Evolutionary conservation across 2,329 filamentous ascomycete species (phyloP).

Genomic region (Aspergillus sp.): DNA sequence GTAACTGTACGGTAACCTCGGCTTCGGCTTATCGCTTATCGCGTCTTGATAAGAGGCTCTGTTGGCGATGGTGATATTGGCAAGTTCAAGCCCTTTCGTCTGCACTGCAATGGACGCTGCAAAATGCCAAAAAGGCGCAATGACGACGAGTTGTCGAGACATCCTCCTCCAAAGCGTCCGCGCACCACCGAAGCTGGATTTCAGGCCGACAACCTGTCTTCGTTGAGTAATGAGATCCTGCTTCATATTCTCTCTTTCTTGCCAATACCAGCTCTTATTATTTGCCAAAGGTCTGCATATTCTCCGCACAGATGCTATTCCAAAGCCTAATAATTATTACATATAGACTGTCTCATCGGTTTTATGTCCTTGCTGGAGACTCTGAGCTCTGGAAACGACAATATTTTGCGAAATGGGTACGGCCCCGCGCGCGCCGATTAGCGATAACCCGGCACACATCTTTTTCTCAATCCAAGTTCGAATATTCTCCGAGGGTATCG

Average conservation of each 20-base stretch:
- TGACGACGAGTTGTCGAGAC: slow-evolving; percentile 14
- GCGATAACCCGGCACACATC: slow-evolving; percentile 60
- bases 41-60: slow-evolving; percentile 11
- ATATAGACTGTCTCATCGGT: slow-evolving; percentile 62
- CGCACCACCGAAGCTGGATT: slow-evolving; percentile 26
- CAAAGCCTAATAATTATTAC: not conserved
- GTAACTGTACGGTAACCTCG: not conserved
- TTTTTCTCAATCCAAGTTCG: slow-evolving; percentile 38
- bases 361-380: slow-evolving; percentile 71
- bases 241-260: slow-evolving; percentile 79
- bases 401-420: slow-evolving; percentile 85
- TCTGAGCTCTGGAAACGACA: slow-evolving; percentile 87
- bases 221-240: slow-evolving; percentile 82
- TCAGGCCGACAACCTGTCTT: slow-evolving; percentile 63
- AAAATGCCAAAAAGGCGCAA: slow-evolving; percentile 38
- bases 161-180: slow-evolving; percentile 46
- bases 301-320: not conserved
- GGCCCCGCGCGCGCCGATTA: slow-evolving; percentile 74
- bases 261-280: slow-evolving; percentile 66
- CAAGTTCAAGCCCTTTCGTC: not conserved
- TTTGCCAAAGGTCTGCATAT: slow-evolving; percentile 56
- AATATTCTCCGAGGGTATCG: slow-evolving; percentile 57
- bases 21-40: slow-evolving; percentile 1
- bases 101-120: slow-evolving; percentile 1
- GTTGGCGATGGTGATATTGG: not conserved